Conservation (phyloP, 495 filamentous ascomycete genomes). For the Neurospora tetraspora region DNA sequence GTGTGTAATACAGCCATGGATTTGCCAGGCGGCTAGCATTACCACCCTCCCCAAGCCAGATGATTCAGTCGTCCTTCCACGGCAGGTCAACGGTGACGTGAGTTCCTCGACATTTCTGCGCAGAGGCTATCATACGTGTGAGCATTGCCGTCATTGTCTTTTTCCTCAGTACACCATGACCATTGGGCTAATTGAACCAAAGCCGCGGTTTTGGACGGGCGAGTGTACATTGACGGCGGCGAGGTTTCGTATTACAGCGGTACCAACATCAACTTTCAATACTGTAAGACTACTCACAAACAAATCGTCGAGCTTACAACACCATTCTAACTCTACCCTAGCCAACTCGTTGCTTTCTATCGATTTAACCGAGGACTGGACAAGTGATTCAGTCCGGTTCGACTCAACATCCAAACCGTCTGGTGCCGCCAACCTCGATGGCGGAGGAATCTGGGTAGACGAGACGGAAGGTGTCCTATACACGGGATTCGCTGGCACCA, state of each 20-base stretch:
- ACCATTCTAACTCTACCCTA: background rate
- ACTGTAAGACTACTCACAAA: constrained; percentile 4
- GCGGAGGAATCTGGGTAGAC: constrained; percentile 17
- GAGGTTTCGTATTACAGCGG: constrained; percentile 12
- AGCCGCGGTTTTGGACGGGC: constrained; percentile 13
- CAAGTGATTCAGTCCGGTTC: constrained; percentile 5
- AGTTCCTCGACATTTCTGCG: constrained; percentile 10
- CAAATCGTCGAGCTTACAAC: background rate
- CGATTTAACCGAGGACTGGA: constrained; percentile 12
- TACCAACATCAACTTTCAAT: constrained; percentile 5
- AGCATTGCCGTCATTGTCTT: background rate
- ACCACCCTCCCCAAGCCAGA: background rate
- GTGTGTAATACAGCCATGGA: background rate
- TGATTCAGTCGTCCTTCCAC: background rate
- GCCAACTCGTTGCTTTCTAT: constrained; percentile 15
- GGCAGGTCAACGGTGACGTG: constrained; percentile 12
- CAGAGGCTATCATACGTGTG: constrained; percentile 18
- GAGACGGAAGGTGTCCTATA: constrained; percentile 7
- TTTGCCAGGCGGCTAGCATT: background rate
- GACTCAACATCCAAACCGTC: constrained; percentile 9
- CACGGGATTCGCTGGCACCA: constrained; percentile 14
- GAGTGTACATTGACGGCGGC: constrained; percentile 17
- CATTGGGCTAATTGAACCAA: background rate
- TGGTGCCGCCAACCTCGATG: constrained; percentile 5
- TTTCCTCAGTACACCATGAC: background rate